These are phyloP conservation scores for Zygosaccharomyces siamensis DNA, from an alignment of 805 yeast species.

Conservation along the genomic window DNA sequence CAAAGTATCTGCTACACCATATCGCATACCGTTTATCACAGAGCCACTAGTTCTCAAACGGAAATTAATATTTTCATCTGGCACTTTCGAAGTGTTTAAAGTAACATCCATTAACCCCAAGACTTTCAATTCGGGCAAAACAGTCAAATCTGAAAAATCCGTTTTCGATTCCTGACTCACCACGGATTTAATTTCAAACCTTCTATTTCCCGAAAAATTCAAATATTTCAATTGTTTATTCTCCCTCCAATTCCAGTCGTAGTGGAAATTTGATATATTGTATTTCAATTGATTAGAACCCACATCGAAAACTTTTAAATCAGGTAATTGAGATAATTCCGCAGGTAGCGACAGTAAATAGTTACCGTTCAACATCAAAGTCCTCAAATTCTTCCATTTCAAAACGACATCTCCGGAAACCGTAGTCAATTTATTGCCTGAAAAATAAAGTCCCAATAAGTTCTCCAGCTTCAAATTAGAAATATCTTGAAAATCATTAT, in stretches of 20 bases:
- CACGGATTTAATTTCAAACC: conserved; percentile 78
- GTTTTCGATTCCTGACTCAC: conserved; percentile 46
- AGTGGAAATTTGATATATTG: conserved; percentile 89
- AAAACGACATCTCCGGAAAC: conserved; percentile 80
- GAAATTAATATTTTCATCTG: conserved; percentile 77
- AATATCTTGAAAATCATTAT: conserved; percentile 78
- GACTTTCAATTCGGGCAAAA: conserved; percentile 61
- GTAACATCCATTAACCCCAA: conserved; percentile 95
- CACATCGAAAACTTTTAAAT: conserved; percentile 72
- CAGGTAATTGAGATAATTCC: conserved; percentile 65
- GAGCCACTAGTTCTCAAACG: conserved; percentile 91
- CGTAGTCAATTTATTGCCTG: conserved; percentile 76
- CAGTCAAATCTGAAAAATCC: conserved; percentile 55
- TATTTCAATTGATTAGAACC: conserved; percentile 88
- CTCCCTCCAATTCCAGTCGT: conserved; percentile 97
- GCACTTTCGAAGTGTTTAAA: conserved; percentile 78
- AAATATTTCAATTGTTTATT: conserved; percentile 70
- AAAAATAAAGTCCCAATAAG: conserved; percentile 62
- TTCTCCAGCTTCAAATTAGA: conserved; percentile 63
- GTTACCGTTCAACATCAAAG: conserved; percentile 74
- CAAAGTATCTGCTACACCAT: conserved; percentile 87
- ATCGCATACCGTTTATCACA: conserved; percentile 64
- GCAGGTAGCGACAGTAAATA: conserved; percentile 83
- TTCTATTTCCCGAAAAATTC: conserved; percentile 87
- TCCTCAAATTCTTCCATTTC: conserved; percentile 54